These are phyloP conservation scores for Neltuma alba DNA, from an alignment of 306 rosid species.

Conservation along the genomic window DNA sequence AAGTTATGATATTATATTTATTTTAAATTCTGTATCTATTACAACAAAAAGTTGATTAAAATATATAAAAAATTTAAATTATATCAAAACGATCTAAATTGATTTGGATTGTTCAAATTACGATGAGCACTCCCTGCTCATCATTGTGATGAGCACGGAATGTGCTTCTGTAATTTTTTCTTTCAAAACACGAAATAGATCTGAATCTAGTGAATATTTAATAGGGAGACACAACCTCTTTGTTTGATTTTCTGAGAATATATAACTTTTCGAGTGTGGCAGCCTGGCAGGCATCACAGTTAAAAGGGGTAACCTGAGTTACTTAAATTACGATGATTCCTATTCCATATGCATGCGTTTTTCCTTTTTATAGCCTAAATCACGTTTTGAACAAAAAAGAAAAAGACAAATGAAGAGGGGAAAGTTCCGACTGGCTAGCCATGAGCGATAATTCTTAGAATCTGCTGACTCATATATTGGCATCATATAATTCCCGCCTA, in stretches of 20 bases:
- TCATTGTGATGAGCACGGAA: too few relatives aligned
- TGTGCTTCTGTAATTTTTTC: too few relatives aligned
- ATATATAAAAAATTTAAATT: too few relatives aligned
- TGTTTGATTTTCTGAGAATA: neutral
- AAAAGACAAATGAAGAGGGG: neutral
- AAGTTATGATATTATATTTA: too few relatives aligned
- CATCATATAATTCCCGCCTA: neutral
- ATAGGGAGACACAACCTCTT: neutral
- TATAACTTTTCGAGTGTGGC: neutral
- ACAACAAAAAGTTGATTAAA: too few relatives aligned
- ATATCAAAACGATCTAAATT: too few relatives aligned
- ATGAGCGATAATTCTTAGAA: neutral
- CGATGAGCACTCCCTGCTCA: too few relatives aligned
- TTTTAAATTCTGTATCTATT: too few relatives aligned
- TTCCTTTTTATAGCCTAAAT: neutral
- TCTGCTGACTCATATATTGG: neutral
- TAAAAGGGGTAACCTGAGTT: neutral
- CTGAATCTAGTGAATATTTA: neutral
- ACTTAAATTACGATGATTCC: too few relatives aligned
- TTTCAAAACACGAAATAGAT: slow-evolving; percentile 2
- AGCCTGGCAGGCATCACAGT: too few relatives aligned
- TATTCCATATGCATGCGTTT: neutral
- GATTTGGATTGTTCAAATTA: too few relatives aligned
- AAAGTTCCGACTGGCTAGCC: neutral
- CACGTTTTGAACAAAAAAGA: neutral